phyloP scores from a whole-genome alignment of 1,284 basidiomycete species.

The Puccinia coronata region DNA sequence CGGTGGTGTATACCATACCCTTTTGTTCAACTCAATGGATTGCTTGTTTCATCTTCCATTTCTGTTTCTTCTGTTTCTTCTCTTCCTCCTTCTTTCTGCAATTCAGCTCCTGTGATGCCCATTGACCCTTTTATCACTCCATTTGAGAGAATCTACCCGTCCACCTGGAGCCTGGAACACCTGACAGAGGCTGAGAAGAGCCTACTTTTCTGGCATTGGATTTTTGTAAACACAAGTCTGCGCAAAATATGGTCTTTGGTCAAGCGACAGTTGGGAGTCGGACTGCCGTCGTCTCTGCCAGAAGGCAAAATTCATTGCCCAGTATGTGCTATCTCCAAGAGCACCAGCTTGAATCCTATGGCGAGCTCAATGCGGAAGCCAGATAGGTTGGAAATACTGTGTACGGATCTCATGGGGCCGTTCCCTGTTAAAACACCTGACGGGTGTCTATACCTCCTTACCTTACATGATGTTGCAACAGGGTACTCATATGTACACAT shows the following conservation, averaged over 20 bases:
- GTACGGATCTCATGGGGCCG: neutral
- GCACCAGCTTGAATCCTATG: neutral
- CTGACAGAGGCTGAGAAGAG: neutral
- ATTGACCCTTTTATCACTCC: no score
- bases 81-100: neutral
- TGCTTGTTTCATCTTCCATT: neutral
- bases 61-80: no score
- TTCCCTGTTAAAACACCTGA: neutral
- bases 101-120: neutral
- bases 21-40: neutral
- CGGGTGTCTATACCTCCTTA: neutral
- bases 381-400: neutral
- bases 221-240: neutral
- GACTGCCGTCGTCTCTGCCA: neutral
- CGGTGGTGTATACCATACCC: neutral
- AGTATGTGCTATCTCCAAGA: no score
- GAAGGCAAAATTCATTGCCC: neutral
- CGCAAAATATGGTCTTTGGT: neutral
- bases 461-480: neutral
- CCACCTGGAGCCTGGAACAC: neutral
- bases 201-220: neutral
- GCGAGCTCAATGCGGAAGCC: neutral
- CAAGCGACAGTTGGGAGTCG: neutral
- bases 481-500: neutral
- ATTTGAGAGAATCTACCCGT: neutral